Base-by-base conservation (phyloP, 2,329 filamentous ascomycete genomes). In the Aspergillus udagawae region DNA sequence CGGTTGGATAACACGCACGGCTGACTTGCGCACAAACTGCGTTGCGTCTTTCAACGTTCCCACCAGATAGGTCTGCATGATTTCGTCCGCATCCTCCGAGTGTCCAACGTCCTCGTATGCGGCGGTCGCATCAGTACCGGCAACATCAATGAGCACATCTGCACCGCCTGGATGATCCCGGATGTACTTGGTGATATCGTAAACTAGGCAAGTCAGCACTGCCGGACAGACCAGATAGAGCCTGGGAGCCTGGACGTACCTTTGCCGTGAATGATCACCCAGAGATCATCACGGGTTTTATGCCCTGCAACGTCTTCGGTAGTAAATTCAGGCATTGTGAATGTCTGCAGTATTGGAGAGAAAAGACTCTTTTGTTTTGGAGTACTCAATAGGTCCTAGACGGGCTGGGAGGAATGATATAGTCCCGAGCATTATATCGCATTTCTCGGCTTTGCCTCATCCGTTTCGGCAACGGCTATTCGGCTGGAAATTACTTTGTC, bases 201-300 rank as follows among this genome's bases (percentile, higher is more conserved):
- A 86, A 3, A 87, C 84, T 83, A 41, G 32, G 1, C 21, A 23
- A 23, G 17, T 23, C 8, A 25, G 23, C 9, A 9, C 23, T 28
- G 48, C 47, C 6, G 23, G 23, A 32, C 2, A 32, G 21, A 4
- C 7, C 1, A 38, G 27, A 29, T 14, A 47, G 23, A 23, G 21
- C 4, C 23, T 3, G 23, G 23, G 4, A 44, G 44, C 21, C 2
- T 7, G 28, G 17, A n/a, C 49, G 52, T 69, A 82, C 81, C 80
- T 73, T 85, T 76, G 41, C 82, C 82, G 52, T 84, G 81, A 29
- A 86, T 78, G 23, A 79, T 72, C 64, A 85, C 76, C 83, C 83
- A 86, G 17, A 79, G 66, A 65, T 85, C 80, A 10, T 73, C 68
- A 12, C 70, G 69, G 5, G 63, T 76, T 49, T 77, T 82, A 66